These are phyloP conservation scores for Ophiostoma triangulosporum DNA, from an alignment of 2,329 filamentous ascomycete genomes.

Conservation along the genomic window DNA sequence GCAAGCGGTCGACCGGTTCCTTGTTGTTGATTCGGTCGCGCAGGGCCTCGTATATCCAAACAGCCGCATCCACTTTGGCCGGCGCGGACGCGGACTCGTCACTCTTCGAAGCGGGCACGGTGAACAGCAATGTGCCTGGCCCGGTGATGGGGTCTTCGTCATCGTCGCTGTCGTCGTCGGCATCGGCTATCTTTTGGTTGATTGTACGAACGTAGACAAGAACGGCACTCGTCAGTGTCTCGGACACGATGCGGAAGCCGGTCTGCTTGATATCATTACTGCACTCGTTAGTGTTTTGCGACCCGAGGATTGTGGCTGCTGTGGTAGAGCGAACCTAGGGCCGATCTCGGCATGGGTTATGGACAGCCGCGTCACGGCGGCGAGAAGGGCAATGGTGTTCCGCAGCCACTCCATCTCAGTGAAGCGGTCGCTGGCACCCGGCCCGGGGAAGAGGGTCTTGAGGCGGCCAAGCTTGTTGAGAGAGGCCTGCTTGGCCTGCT, in stretches of 20 bases:
- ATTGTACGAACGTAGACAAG: constrained; percentile 6
- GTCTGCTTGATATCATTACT: background rate
- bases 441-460: constrained; percentile 10
- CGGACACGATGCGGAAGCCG: background rate
- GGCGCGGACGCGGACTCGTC: background rate
- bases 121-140: background rate
- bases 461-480: constrained; percentile 8
- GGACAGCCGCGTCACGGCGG: constrained; percentile 6
- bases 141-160: constrained; percentile 8
- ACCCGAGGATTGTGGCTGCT: background rate
- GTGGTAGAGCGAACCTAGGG: background rate
- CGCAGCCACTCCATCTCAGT: constrained; percentile 13
- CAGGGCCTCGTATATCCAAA: constrained; percentile 8
- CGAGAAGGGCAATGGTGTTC: constrained; percentile 10
- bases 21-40: background rate
- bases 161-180: constrained; percentile 5
- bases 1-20: background rate
- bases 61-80: constrained; percentile 4
- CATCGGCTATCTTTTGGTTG: constrained; percentile 5
- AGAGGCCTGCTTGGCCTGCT: constrained; percentile 1
- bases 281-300: background rate
- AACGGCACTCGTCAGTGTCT: constrained; percentile 6
- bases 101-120: background rate
- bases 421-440: constrained; percentile 6
- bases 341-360: background rate